These are phyloP conservation scores for Luzula sylvatica DNA, from an alignment of 176 grass and related monocot species.

Conservation along the genomic window DNA sequence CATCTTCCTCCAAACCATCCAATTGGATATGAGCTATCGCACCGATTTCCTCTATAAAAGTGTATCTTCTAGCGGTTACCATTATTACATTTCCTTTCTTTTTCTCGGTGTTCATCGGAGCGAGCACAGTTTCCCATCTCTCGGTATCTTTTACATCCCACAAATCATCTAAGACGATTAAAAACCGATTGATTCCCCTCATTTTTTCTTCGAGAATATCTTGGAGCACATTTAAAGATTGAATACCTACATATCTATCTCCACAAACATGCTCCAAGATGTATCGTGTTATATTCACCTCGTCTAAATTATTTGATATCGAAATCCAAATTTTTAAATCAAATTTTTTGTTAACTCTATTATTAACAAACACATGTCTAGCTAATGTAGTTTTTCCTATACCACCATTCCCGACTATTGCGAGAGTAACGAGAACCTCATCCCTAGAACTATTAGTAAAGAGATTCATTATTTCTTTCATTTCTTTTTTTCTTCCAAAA, in stretches of 20 bases:
- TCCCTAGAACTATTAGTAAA: not conserved
- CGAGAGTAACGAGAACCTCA: slow-evolving; percentile 11
- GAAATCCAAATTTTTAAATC: slow-evolving; percentile 31
- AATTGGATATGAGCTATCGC: not conserved
- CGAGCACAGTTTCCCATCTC: slow-evolving; percentile 21
- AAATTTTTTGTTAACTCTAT: slow-evolving; percentile 16
- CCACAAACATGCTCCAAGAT: slow-evolving; percentile 17
- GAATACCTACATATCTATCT: slow-evolving; percentile 8
- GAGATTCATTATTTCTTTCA: slow-evolving; percentile 16
- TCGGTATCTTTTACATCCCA: slow-evolving; percentile 13
- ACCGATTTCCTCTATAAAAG: slow-evolving; percentile 22
- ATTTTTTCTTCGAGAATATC: slow-evolving; percentile 10
- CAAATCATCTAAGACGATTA: slow-evolving; percentile 35
- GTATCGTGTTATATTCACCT: slow-evolving; percentile 6
- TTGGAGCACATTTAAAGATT: slow-evolving; percentile 11
- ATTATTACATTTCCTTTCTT: slow-evolving; percentile 12
- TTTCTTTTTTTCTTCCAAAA: slow-evolving; percentile 23
- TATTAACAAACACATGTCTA: slow-evolving; percentile 10
- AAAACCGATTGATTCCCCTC: slow-evolving; percentile 9
- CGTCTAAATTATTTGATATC: slow-evolving; percentile 16
- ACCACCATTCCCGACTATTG: slow-evolving; percentile 33
- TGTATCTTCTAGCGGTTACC: slow-evolving; percentile 18
- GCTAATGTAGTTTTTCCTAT: slow-evolving; percentile 34
- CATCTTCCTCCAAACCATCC: slow-evolving; percentile 9
- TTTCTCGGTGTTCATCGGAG: slow-evolving; percentile 15